phyloP scores from a whole-genome alignment of 495 filamentous ascomycete genomes.

The Trichocladium antarcticum region DNA sequence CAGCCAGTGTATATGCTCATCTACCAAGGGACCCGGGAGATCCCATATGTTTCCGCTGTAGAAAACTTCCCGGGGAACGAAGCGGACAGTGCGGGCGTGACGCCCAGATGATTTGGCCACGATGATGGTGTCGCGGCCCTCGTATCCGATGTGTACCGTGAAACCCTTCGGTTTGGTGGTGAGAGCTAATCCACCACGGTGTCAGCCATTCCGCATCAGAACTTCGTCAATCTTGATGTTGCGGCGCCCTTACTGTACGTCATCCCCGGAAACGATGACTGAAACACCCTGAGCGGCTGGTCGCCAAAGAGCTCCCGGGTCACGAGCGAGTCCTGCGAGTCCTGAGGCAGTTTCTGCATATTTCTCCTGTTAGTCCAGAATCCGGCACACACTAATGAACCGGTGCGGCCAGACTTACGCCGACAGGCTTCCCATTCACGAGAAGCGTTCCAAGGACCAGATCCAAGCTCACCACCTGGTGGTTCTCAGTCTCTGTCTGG shows the following conservation, averaged over 20 bases:
- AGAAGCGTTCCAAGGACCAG: constrained; percentile 40
- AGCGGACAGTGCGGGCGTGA: constrained; percentile 22
- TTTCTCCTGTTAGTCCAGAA: neutral
- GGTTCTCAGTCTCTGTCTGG: neutral
- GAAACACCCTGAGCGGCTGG: constrained; percentile 37
- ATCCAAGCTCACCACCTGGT: constrained; percentile 34
- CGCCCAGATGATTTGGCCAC: constrained; percentile 15
- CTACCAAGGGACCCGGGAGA: constrained; percentile 40
- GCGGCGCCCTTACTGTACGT: constrained; percentile 17
- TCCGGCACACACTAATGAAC: too few species aligned
- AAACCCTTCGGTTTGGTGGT: constrained; percentile 8
- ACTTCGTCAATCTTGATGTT: too few species aligned
- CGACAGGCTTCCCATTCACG: constrained; percentile 38
- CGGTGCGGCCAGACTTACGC: constrained; percentile 5
- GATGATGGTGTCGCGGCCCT: constrained; percentile 29
- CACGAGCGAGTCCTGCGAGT: constrained; percentile 26
- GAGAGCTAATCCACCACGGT: constrained; percentile 11
- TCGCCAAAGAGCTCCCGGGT: constrained; percentile 41
- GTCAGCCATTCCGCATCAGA: too few species aligned
- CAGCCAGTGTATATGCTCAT: constrained; percentile 50
- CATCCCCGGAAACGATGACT: constrained; percentile 39
- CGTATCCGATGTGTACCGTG: constrained; percentile 40
- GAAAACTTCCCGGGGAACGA: constrained; percentile 28
- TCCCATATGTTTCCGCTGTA: constrained; percentile 24
- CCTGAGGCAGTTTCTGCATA: constrained; percentile 31